Evolutionary conservation across 805 yeast species (phyloP).

Genomic region (Kodamaea kaohsiungensis): DNA sequence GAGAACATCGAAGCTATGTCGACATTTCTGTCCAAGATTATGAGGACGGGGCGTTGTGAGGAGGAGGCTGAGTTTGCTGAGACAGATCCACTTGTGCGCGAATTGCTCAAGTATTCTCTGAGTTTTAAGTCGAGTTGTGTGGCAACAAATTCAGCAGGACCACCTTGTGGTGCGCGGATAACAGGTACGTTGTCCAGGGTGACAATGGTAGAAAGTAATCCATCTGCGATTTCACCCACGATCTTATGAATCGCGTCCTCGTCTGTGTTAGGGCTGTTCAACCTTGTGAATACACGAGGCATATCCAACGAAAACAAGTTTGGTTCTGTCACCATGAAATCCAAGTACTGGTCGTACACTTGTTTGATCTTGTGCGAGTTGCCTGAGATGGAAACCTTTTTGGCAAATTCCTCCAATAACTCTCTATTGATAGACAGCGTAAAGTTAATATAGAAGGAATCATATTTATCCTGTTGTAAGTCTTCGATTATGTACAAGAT

Average conservation of each 20-base stretch:
- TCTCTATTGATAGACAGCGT: constrained; percentile 77
- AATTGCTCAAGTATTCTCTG: constrained; percentile 81
- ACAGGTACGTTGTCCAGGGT: constrained; percentile 83
- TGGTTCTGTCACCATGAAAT: constrained; percentile 91
- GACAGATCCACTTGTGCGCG: constrained; percentile 30
- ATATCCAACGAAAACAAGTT: constrained; percentile 80
- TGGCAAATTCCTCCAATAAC: constrained; percentile 85
- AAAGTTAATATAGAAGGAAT: constrained; percentile 80
- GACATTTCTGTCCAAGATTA: constrained; percentile 83
- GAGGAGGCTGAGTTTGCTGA: background rate
- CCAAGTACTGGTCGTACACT: constrained; percentile 91
- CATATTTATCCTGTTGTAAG: constrained; percentile 71
- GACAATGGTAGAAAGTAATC: constrained; percentile 75
- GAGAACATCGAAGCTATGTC: constrained; percentile 93
- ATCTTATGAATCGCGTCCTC: constrained; percentile 72
- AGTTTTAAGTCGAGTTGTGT: constrained; percentile 79
- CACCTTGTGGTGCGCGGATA: constrained; percentile 86
- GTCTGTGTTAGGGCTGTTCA: constrained; percentile 69
- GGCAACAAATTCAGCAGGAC: constrained; percentile 94
- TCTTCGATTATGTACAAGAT: constrained; percentile 70
- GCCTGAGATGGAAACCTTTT: constrained; percentile 70
- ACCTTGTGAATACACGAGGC: constrained; percentile 60
- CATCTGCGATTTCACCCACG: constrained; percentile 74
- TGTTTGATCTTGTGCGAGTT: constrained; percentile 75
- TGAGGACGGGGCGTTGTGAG: constrained; percentile 67